Percentiles rank a stretch among this genome's conserved stretches.
Evolutionary conservation across 179 eudicot genomes (phyloP).

Genomic region (Carnegiea gigantea): DNA sequence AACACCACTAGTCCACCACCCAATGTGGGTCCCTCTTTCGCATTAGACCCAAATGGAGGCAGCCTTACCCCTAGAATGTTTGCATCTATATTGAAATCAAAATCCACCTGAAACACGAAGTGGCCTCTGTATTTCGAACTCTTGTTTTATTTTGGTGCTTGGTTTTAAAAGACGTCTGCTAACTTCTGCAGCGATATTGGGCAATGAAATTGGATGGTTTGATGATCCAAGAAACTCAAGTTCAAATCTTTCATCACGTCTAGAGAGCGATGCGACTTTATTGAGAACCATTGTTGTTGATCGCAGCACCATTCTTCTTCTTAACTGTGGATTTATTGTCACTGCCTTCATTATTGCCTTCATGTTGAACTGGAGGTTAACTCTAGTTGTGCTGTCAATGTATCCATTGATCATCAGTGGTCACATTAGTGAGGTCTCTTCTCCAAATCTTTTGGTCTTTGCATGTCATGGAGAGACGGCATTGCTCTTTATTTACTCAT

Average conservation of each 20-base stretch:
- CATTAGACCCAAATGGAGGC: no score
- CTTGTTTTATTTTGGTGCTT: not conserved
- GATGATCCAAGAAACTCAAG: conserved; percentile 76
- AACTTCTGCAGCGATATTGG: conserved; percentile 69
- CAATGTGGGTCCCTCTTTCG: no score
- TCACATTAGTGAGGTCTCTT: conserved; percentile 80
- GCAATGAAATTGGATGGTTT: conserved; percentile 94
- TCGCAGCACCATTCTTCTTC: conserved; percentile 66
- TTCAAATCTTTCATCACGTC: conserved; percentile 77
- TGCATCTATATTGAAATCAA: not conserved
- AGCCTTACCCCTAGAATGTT: no score
- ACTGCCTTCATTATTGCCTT: conserved; percentile 87
- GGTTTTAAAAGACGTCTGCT: not conserved
- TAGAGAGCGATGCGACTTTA: conserved; percentile 88
- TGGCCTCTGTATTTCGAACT: not conserved
- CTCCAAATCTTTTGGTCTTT: conserved; percentile 16
- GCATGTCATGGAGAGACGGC: not conserved
- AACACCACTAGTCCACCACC: no score
- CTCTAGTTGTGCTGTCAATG: conserved; percentile 78
- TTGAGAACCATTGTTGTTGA: conserved; percentile 74
- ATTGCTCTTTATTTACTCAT: conserved; percentile 5
- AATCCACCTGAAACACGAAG: not conserved
- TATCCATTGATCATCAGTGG: conserved; percentile 90
- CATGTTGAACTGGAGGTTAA: conserved; percentile 87
- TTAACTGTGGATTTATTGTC: conserved; percentile 67